phyloP scores from a whole-genome alignment of 1,284 basidiomycete species.

The Grifola frondosa region DNA sequence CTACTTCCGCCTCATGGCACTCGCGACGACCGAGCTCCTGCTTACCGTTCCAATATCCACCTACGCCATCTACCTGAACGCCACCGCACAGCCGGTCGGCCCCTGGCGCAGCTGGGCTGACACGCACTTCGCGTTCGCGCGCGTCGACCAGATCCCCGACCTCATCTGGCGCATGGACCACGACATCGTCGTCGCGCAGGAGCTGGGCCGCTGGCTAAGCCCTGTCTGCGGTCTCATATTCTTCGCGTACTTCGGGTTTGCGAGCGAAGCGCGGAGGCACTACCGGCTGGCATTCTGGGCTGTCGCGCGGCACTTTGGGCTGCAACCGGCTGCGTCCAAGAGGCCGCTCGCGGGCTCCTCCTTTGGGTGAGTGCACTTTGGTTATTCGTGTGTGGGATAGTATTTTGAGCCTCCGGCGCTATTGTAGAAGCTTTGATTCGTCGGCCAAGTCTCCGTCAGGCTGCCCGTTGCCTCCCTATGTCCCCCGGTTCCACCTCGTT shows the following conservation, averaged over 20 bases:
- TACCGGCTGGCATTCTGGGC: constrained; percentile 8
- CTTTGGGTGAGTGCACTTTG: too few relatives aligned
- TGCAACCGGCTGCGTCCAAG: too few relatives aligned
- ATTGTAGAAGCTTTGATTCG: too few relatives aligned
- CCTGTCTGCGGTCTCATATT: constrained; percentile 41
- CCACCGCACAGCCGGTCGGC: constrained; percentile 20
- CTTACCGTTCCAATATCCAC: constrained; percentile 33
- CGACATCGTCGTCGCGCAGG: not conserved
- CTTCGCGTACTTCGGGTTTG: constrained; percentile 25
- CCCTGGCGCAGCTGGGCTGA: constrained; percentile 57
- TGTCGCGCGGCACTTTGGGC: constrained; percentile 1
- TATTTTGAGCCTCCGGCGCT: too few relatives aligned
- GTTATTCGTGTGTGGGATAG: too few relatives aligned
- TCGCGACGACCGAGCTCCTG: constrained; percentile 40
- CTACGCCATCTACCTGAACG: constrained; percentile 30
- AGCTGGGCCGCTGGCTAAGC: constrained; percentile 37
- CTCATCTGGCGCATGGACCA: constrained; percentile 26
- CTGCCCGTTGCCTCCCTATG: too few relatives aligned
- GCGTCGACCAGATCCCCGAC: constrained; percentile 39
- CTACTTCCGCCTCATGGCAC: constrained; percentile 52
- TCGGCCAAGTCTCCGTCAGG: too few relatives aligned
- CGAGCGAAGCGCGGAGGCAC: constrained; percentile 17
- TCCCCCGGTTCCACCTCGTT: too few relatives aligned
- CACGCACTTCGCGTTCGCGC: constrained; percentile 50
- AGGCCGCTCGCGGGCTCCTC: too few relatives aligned